These are phyloP conservation scores for Entomortierella beljakovae DNA, from an alignment of 192 early-diverging fungal genomes.

Conservation along the genomic window DNA sequence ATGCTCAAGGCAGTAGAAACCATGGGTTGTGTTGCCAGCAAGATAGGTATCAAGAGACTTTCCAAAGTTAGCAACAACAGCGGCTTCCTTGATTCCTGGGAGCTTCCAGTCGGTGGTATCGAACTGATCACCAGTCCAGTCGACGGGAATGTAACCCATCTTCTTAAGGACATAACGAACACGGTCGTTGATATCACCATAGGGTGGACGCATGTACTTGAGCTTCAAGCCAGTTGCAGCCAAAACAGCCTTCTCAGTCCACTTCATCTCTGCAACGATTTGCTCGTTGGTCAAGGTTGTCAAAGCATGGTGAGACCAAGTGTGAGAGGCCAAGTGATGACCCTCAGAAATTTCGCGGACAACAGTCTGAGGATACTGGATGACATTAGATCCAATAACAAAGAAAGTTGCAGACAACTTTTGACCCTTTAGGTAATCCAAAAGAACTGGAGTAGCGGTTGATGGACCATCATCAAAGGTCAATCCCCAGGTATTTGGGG, in stretches of 20 bases:
- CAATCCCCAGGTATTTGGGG: slow-evolving; percentile 59
- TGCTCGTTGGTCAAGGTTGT: slow-evolving; percentile 69
- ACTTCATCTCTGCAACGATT: slow-evolving; percentile 71
- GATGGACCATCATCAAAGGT: slow-evolving; percentile 69
- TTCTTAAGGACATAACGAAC: slow-evolving; percentile 69
- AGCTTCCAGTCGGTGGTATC: slow-evolving; percentile 28
- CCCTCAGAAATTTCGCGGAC: slow-evolving; percentile 38
- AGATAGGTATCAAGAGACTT: slow-evolving; percentile 10
- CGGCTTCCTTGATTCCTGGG: background rate
- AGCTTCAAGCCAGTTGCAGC: slow-evolving; percentile 60
- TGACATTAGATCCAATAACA: slow-evolving; percentile 57
- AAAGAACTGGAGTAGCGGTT: slow-evolving; percentile 35
- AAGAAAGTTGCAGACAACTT: slow-evolving; percentile 61
- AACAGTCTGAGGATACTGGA: slow-evolving; percentile 51
- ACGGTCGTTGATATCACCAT: slow-evolving; percentile 80
- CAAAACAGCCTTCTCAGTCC: slow-evolving; percentile 64
- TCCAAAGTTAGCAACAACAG: background rate
- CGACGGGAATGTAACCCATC: slow-evolving; percentile 60
- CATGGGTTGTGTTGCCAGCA: background rate
- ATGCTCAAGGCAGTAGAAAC: slow-evolving; percentile 27
- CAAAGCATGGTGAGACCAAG: slow-evolving; percentile 69
- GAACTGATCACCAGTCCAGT: slow-evolving; percentile 33
- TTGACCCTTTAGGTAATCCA: slow-evolving; percentile 54
- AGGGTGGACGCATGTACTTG: slow-evolving; percentile 63
- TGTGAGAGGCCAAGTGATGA: slow-evolving; percentile 65